A percentile compares a stretch with the other conserved stretches of the same genome.
Evolutionary conservation across 2,329 filamentous ascomycete genomes (phyloP).

Genomic region (Neonectria neomacrospora): DNA sequence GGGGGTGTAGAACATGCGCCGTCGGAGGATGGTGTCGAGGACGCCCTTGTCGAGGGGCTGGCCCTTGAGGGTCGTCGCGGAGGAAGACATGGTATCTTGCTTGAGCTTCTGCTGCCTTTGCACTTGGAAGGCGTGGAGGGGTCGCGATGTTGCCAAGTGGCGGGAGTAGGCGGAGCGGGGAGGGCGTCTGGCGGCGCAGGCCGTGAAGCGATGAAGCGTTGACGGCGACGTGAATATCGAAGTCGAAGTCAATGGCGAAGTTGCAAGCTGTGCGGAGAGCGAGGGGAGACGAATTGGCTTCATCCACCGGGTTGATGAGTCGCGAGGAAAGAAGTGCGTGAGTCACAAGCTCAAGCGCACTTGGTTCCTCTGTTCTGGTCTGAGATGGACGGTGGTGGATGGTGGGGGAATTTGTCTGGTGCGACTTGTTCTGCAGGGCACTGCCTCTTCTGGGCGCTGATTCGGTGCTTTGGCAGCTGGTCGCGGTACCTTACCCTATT

Average conservation of each 20-base stretch:
- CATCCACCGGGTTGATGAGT: constrained; percentile 40
- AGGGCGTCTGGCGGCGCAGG: constrained; percentile 39
- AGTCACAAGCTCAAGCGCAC: constrained; percentile 43
- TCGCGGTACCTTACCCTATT: constrained; percentile 37
- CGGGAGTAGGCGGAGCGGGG: constrained; percentile 39
- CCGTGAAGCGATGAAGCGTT: constrained; percentile 38
- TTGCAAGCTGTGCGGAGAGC: constrained; percentile 27
- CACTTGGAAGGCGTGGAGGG: constrained; percentile 46
- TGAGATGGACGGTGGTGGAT: constrained; percentile 35
- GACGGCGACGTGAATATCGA: constrained; percentile 32
- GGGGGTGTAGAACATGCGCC: constrained; percentile 93
- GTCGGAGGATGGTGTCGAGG: constrained; percentile 86
- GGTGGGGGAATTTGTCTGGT: constrained; percentile 39
- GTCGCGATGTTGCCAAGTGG: constrained; percentile 46
- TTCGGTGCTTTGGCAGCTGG: constrained; percentile 32
- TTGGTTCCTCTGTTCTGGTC: constrained; percentile 22
- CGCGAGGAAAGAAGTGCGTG: constrained; percentile 39
- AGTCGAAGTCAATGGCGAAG: constrained; percentile 23
- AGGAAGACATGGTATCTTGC: constrained; percentile 56
- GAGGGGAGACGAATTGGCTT: constrained; percentile 44
- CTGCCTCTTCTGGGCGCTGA: constrained; percentile 31
- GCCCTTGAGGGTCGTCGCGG: constrained; percentile 83
- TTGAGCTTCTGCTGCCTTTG: constrained; percentile 43
- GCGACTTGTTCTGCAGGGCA: constrained; percentile 33
- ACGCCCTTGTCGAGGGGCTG: constrained; percentile 85